These are phyloP conservation scores for Chytriomyces hyalinus DNA, from an alignment of 192 early-diverging fungal genomes.

Conservation along the genomic window DNA sequence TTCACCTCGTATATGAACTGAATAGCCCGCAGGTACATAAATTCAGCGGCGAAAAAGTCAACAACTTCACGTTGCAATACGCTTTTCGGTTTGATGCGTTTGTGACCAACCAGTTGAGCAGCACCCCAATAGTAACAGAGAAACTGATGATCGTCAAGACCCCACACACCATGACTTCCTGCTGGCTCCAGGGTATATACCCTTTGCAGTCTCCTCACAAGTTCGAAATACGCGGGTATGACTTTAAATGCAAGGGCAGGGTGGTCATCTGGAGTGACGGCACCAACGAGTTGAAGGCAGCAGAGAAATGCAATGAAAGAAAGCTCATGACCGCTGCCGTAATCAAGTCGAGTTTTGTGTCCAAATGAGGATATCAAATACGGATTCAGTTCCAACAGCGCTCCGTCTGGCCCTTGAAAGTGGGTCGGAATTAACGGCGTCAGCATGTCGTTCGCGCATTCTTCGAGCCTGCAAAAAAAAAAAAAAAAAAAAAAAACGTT, in stretches of 20 bases:
- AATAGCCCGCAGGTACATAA: constrained; percentile 87
- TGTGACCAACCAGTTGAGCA: constrained; percentile 81
- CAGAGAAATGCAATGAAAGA: constrained; percentile 84
- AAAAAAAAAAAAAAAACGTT: too few species aligned
- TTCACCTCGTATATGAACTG: constrained; percentile 69
- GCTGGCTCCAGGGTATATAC: constrained; percentile 92
- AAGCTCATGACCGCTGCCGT: constrained; percentile 96
- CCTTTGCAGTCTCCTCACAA: constrained; percentile 80
- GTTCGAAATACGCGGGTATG: constrained; percentile 79
- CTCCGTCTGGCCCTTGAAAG: constrained; percentile 22
- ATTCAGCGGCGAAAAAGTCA: constrained; percentile 67
- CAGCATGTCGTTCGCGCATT: neutral
- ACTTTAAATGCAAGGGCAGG: constrained; percentile 73
- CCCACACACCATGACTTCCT: constrained; percentile 94
- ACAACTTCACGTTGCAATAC: constrained; percentile 69
- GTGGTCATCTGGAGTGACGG: constrained; percentile 67
- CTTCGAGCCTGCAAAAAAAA: constrained; percentile 8
- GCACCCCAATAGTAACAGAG: constrained; percentile 94
- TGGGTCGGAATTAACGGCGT: neutral
- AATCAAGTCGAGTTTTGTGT: constrained; percentile 89
- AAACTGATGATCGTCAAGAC: constrained; percentile 97
- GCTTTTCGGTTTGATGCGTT: constrained; percentile 72
- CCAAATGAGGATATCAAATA: constrained; percentile 85
- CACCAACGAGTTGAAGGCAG: constrained; percentile 71
- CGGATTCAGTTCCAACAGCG: constrained; percentile 70